Evolutionary conservation across 768 basidiomycete genomes (phyloP).

Genomic region (Lentinula aciculospora): DNA sequence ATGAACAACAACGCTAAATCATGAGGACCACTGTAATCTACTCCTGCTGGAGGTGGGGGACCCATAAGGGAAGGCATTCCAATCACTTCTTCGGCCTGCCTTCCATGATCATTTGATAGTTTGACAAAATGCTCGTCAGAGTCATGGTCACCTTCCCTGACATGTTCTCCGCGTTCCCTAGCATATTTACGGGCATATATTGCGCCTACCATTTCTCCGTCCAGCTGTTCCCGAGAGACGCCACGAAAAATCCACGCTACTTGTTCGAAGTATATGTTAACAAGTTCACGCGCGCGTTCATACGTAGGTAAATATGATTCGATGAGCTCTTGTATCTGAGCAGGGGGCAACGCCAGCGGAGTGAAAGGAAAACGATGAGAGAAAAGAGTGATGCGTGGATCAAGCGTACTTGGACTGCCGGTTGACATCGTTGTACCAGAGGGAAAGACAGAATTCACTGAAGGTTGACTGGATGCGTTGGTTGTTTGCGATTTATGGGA

Average conservation of each 20-base stretch:
- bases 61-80: slow-evolving; percentile 8
- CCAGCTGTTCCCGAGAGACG: slow-evolving; percentile 38
- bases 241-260: slow-evolving; percentile 49
- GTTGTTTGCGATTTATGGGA: neutral
- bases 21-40: slow-evolving; percentile 39
- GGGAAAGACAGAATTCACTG: neutral
- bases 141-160: slow-evolving; percentile 16
- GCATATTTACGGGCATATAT: slow-evolving; percentile 26
- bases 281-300: slow-evolving; percentile 40
- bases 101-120: neutral
- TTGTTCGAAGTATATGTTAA: slow-evolving; percentile 39
- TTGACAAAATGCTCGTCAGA: slow-evolving; percentile 5
- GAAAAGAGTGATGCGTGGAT: slow-evolving; percentile 23
- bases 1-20: slow-evolving; percentile 44
- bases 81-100: neutral
- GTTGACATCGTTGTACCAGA: neutral
- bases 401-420: neutral
- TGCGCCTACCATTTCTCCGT: slow-evolving; percentile 33
- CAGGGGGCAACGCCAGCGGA: slow-evolving; percentile 40
- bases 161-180: slow-evolving; percentile 12
- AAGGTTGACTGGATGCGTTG: neutral
- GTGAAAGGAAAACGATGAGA: slow-evolving; percentile 62
- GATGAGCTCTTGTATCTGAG: slow-evolving; percentile 43
- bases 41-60: slow-evolving; percentile 12
- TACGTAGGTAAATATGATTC: slow-evolving; percentile 49